Evolutionary conservation across 148 eudicot genomes (phyloP).

Genomic region (Chenopodium suecicum): DNA sequence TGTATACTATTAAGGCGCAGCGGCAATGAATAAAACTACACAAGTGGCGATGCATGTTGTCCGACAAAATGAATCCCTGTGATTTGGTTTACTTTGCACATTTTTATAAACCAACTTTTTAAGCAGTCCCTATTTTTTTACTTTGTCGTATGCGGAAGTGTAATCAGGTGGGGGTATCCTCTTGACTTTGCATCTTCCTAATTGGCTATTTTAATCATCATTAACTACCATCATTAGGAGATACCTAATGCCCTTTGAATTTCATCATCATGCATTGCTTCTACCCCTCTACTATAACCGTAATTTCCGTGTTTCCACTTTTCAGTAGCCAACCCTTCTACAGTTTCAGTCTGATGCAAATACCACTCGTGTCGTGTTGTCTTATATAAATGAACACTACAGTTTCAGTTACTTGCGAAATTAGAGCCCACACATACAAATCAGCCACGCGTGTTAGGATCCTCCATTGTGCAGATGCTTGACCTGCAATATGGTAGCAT

Average conservation of each 20-base stretch:
- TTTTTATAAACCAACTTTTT: not conserved
- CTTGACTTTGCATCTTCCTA: constrained; percentile 4
- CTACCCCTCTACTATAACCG: not conserved
- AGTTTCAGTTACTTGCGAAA: not conserved
- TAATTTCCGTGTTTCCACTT: not conserved
- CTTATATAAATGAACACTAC: not conserved
- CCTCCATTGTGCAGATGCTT: not conserved
- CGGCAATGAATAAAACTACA: constrained; percentile 1
- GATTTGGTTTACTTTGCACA: constrained; percentile 15
- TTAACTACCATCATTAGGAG: not conserved
- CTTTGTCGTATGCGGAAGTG: constrained; percentile 9
- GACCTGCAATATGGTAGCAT: not conserved
- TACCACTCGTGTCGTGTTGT: not conserved
- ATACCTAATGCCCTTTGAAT: constrained; percentile 7
- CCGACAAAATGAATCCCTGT: constrained; percentile 1
- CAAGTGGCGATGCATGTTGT: not conserved
- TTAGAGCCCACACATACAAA: too few species aligned
- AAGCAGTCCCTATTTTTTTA: not conserved
- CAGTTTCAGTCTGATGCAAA: not conserved
- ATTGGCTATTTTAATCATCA: constrained; percentile 6
- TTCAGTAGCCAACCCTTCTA: not conserved
- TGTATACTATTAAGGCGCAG: not conserved
- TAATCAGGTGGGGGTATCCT: constrained; percentile 4
- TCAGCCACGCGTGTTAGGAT: too few species aligned
- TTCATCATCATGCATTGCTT: constrained; percentile 7